Base-by-base conservation (phyloP, 1,284 basidiomycete genomes). In the Apiotrichum brassicae region DNA sequence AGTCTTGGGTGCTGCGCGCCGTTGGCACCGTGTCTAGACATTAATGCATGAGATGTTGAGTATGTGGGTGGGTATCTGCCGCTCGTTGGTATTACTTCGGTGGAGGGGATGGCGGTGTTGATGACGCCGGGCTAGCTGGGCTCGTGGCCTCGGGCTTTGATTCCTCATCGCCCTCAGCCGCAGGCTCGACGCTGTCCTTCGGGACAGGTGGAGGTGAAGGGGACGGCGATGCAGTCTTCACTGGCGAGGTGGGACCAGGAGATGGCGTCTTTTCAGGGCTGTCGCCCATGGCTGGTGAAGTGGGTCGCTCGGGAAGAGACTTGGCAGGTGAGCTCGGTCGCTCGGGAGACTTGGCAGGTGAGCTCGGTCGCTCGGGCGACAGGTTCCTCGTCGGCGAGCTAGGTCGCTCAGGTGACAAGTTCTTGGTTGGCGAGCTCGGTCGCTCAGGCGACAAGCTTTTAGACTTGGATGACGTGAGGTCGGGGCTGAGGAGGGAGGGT, bases 31-130 rank as follows among this genome's bases (percentile, higher is more conserved):
- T 30, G 28, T 9, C 28, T 9, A 30, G 28, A 9, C 12, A 13
- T 38, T 13, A 39, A 39, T 47, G 37, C 39, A 47, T 47, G 44
- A 40, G 28, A 25, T 46, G 25, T 22, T 26, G 37, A 38, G 45
- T 47, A 47, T 47, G 25, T 40, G 24, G 24, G 22, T 24, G 24
- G 24, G 38, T 40, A 40, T 40, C 22, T 26, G 14, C 20, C 23
- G 26, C 34, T 19, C 8, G 40, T 14, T 34, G 28, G 9, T 30
- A n/a, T 34, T 34, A 34, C 33, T 34, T 34, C 12, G 33, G 33
- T 18, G 33, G 33, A n/a, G 16, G 33, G 7, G 33, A 34, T 16
- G 28, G 20, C 3, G 25, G 33, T 6, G 47, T 41, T 12, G 28
- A 14, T 8, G 28, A 30, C 28, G 28, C 28, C 9, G 28, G 28